Evolutionary conservation across 106 monocot genomes (phyloP).

Genomic region (Apostasia shenzhenica): DNA sequence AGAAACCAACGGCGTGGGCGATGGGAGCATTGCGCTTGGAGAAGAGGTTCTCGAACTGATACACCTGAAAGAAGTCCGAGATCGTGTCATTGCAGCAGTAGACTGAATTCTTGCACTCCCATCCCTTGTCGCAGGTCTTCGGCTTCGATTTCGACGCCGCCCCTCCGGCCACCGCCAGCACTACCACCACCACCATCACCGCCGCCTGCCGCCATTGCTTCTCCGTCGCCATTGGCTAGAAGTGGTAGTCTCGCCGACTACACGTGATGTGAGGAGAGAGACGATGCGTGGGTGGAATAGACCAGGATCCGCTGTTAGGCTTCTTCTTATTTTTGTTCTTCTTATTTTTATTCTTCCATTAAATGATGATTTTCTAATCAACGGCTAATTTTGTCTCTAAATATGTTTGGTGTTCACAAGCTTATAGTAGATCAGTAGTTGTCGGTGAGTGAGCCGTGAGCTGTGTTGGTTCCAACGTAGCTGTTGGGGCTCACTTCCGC

Average conservation of each 20-base stretch:
- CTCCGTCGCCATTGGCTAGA: not conserved
- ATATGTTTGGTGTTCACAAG: too few species aligned
- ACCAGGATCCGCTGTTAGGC: too few species aligned
- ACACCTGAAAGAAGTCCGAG: slow-evolving; percentile 77
- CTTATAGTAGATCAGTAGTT: not conserved
- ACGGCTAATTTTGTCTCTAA: not conserved
- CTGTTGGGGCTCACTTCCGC: not conserved
- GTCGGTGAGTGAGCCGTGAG: not conserved
- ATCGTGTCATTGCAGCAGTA: slow-evolving; percentile 96
- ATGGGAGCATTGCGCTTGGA: slow-evolving; percentile 79
- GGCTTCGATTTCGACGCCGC: slow-evolving; percentile 20
- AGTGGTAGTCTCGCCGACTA: not conserved
- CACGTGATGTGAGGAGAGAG: not conserved
- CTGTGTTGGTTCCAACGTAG: not conserved
- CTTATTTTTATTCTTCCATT: too few species aligned
- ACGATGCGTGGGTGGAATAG: too few species aligned
- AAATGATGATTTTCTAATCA: too few species aligned
- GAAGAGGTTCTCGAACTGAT: slow-evolving; percentile 96
- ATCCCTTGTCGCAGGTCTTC: slow-evolving; percentile 86
- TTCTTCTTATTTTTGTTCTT: too few species aligned
- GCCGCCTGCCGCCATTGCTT: not conserved
- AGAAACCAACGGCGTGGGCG: slow-evolving; percentile 83
- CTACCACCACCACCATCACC: slow-evolving; percentile 2
- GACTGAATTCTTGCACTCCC: slow-evolving; percentile 75
- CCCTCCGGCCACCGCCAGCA: not conserved